Evolutionary conservation across 2,329 filamentous ascomycete genomes (phyloP).

Genomic region (Fusarium tanahbumbuense): DNA sequence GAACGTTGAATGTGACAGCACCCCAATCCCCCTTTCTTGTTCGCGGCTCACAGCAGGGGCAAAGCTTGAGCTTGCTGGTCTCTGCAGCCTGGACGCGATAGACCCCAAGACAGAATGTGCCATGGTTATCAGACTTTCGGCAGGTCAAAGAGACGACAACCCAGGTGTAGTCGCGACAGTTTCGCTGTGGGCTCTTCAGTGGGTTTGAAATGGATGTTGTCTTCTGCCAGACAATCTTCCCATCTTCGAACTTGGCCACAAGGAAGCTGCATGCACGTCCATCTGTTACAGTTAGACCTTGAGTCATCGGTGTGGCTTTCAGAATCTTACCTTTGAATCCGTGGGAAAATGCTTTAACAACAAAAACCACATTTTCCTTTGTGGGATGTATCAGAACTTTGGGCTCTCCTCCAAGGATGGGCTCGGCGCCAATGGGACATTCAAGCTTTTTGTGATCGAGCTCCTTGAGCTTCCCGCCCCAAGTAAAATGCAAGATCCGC

Average conservation of each 20-base stretch:
- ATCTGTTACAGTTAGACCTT: slow-evolving; percentile 8
- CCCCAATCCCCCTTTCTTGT: slow-evolving; percentile 26
- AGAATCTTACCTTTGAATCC: slow-evolving; percentile 3
- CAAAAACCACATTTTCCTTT: slow-evolving; percentile 31
- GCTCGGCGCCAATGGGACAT: neutral
- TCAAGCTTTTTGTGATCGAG: slow-evolving; percentile 23
- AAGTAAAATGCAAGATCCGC: slow-evolving; percentile 40
- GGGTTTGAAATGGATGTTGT: slow-evolving; percentile 26
- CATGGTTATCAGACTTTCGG: slow-evolving; percentile 29
- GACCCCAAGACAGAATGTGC: slow-evolving; percentile 31
- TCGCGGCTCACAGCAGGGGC: slow-evolving; percentile 10
- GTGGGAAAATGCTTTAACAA: slow-evolving; percentile 20
- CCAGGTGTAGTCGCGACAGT: neutral
- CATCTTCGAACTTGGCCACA: slow-evolving; percentile 30
- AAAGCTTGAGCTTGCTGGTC: neutral
- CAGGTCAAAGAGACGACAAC: neutral
- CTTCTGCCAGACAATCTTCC: slow-evolving; percentile 6
- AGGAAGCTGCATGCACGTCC: slow-evolving; percentile 4
- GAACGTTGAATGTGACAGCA: slow-evolving; percentile 34
- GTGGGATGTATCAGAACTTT: slow-evolving; percentile 41
- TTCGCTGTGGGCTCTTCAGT: neutral
- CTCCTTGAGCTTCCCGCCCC: slow-evolving; percentile 32
- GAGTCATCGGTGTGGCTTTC: neutral
- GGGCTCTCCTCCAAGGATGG: slow-evolving; percentile 25
- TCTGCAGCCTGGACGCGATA: slow-evolving; percentile 11